phyloP scores from a whole-genome alignment of 345 rosid genomes.

The Rhodamnia rubescens region DNA sequence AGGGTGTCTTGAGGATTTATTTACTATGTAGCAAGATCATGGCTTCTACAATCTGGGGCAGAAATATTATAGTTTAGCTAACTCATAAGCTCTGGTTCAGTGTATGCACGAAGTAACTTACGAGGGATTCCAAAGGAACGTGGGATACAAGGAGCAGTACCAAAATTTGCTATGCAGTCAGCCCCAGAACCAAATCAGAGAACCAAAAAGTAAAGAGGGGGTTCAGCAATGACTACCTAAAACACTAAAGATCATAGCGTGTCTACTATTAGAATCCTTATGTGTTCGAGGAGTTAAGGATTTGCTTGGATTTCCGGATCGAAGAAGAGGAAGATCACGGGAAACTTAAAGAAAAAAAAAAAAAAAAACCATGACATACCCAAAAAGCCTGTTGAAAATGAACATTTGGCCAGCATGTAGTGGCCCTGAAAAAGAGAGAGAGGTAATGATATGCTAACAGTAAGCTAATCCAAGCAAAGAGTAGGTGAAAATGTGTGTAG shows the following conservation, averaged over 20 bases:
- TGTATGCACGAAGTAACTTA: not conserved
- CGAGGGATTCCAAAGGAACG: not conserved
- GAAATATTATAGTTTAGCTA: not conserved
- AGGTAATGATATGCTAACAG: too few species aligned
- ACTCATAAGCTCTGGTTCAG: not conserved
- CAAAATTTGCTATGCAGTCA: not conserved
- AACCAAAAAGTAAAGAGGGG: not conserved
- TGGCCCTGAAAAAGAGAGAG: too few species aligned
- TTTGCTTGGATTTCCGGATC: too few species aligned
- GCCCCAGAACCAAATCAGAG: not conserved
- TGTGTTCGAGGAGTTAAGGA: too few species aligned
- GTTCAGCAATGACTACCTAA: not conserved
- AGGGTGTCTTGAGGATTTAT: not conserved
- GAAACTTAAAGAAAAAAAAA: not conserved
- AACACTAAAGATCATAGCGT: too few species aligned
- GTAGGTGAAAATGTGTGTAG: too few species aligned
- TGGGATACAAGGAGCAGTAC: not conserved
- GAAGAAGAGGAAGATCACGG: too few species aligned
- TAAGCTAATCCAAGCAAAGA: too few species aligned
- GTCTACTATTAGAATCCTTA: too few species aligned
- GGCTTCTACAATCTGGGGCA: not conserved
- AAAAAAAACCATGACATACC: constrained; percentile 20
- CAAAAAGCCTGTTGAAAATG: constrained; percentile 41
- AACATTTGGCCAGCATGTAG: too few species aligned
- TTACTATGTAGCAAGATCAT: not conserved